Base-by-base conservation (phyloP, 2,329 filamentous ascomycete genomes). In the Aspergillus pseudoviridinutans region DNA sequence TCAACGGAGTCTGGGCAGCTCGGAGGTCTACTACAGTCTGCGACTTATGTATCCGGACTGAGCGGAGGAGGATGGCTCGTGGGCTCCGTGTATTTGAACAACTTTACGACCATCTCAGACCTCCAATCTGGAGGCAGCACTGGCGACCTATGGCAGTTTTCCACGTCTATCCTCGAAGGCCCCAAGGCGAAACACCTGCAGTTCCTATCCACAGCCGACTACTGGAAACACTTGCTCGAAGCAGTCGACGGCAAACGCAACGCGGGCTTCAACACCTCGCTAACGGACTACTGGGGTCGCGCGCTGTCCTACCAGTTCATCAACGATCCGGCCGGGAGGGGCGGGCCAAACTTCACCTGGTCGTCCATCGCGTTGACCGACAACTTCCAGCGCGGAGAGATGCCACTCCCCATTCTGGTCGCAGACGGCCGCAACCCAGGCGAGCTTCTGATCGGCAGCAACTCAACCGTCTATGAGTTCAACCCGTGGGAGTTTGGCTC, bases 271-370 rank as follows among this genome's bases (percentile, higher is more conserved):
- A 78, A 86, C 51, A 84, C 83, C 3, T 89, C 89, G 10, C 80
- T 96, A 57, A 96, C 92, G 0, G 92, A 96, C 75, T 91, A 91
- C 73, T 95, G 91, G 79, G 90, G 90, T 28, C 88, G 92, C 57
- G 90, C 90, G 50, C 81, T 96, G n/a, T 87, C 87, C 1, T 95
- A 89, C 74, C 92, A 96, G 76, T 82, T 96, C 50, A 83, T 96
- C 70, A 89, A 93, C 69, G 88, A 84, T 5, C 82, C 81, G 9
- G 47, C 42, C 14, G 54, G 60, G 1, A 76, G 89, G 59, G 92
- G 92, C 42, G 92, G 90, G 0, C 85, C 88, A 14, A 80, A 79
- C 14, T 92, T 88, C 68, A 96, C 92, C 3, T 96, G 87, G 78
- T 95, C 91, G 3, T 94, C 90, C 3, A 89, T 92, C 63, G 83